Base-by-base conservation (phyloP, 257 asterid species). In the Primulina huaijiensis region DNA sequence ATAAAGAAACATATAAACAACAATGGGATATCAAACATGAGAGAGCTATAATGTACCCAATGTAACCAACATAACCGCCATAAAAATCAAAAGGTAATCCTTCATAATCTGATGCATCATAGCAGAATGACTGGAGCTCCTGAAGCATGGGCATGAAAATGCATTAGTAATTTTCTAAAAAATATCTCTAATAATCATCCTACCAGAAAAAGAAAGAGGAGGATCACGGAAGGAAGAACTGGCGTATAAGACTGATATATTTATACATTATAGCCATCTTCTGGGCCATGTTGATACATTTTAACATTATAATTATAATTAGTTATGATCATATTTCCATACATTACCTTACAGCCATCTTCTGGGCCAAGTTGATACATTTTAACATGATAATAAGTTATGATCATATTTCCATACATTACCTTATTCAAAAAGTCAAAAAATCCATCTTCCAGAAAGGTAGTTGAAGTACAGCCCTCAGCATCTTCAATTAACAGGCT, bases 31-130 rank as follows among this genome's bases (percentile, higher is more conserved):
- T 23, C 50, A 27, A 46, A 31, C 29, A 23, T 61, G 59, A 53
- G 60, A 67, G 60, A 37, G 56, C 38, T 55, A 46, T 16, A 57
- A 19, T 87, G 52, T 90, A 94, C 97, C 99, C 99, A 7, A 91
- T 80, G 81, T 94, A 94, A 60, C 99, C 99, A 78, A 94, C 74
- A 83, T 83, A 94, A 75, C 99, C 99, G 73, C 99, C 97, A 50
- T 75, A 88, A 75, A 91, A 94, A 55, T 89, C 97, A 67, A 94
- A 94, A 35, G 99, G 99, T 75, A 94, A 74, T 74, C 93, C 97
- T 78, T 94, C 87, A 52, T 84, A 91, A 77, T 94, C 99, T 30
- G 89, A 80, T 53, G 82, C 81, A 73, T 94, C 93, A 37, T 85
- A 89, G 74, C 80, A 71, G 79, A 91, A 80, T 57, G 97, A 91